Evolutionary conservation across 2,329 filamentous ascomycete genomes (phyloP), one percentile per base, ranked within the genome.

Genomic region (Fusarium beomiforme): DNA sequence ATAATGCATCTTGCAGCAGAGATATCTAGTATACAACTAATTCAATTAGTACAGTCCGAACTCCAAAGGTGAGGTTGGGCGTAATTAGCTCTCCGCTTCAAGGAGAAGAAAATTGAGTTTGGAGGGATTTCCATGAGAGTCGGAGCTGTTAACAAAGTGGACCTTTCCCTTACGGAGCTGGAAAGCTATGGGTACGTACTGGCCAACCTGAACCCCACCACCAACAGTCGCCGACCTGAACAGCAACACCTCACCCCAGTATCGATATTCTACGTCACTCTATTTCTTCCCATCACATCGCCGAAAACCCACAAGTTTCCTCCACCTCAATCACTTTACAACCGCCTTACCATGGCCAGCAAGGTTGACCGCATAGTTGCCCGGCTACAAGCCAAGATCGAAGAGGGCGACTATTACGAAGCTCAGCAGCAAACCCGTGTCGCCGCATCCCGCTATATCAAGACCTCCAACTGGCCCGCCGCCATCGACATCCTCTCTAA

Each of bases 381-480:
- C 62, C 86, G 88, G 29, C 91, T 98, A 80, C 93, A 95, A 83
- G 87, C 92, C 82, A 95, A 94, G 82, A 97, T 97, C 82, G 87
- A 90, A 74, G 94, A 97, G 82, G 95, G 95, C 78, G 92, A 96
- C 80, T 98, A 90, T 87, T 99, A 99, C 85, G 96, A 99, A 88
- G 96, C 96, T 64, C 95, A 98, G 84, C 96, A 99, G 83, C 96
- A 99, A 85, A 93, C 97, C 73, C 94, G 96, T 70, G 95, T 98
- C 59, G 95, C 98, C 75, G 95, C 95, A 67, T 92, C 94, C 41
- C 94, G 97, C 63, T 97, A 99, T 84, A 90, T 95, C 81, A 98
- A 98, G 85, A 88, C 92, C 44, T 85, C 89, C 68, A 95, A 95
- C 87, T 98, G 93, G 88, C 81, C 87, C 74, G 92, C 94, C 16